A percentile compares a stretch with the other conserved stretches of the same genome.
These are phyloP conservation scores for Pleoardoris graminearum DNA, from an alignment of 2,329 filamentous ascomycete species.

Conservation along the genomic window DNA sequence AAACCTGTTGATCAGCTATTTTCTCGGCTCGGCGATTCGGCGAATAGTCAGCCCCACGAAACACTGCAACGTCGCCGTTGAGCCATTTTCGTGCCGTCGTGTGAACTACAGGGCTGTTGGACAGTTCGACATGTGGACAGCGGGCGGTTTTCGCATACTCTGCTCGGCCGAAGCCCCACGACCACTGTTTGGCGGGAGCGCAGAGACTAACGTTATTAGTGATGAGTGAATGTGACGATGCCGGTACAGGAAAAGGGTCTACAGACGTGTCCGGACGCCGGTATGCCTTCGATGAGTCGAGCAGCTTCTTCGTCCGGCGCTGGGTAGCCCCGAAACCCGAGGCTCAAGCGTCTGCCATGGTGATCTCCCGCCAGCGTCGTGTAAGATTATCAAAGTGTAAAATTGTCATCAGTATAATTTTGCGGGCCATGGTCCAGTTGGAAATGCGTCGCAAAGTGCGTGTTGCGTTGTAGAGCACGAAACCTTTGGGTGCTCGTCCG, in stretches of 20 bases:
- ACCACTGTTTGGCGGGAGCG: constrained; percentile 10
- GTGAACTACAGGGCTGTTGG: constrained; percentile 15
- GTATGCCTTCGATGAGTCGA: constrained; percentile 5
- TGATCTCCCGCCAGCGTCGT: constrained; percentile 17
- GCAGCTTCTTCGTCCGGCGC: constrained; percentile 22
- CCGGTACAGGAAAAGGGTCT: constrained; percentile 13
- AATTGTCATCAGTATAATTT: no score
- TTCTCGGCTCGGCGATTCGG: constrained; percentile 12
- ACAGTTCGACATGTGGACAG: constrained; percentile 17
- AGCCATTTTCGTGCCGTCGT: constrained; percentile 24
- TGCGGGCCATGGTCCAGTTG: not conserved
- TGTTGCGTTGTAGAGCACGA: constrained; percentile 16
- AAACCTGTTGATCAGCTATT: not conserved
- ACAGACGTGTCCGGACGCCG: not conserved
- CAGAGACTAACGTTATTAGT: constrained; percentile 24
- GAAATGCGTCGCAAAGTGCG: not conserved
- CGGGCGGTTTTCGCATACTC: constrained; percentile 9
- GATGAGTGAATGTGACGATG: constrained; percentile 27
- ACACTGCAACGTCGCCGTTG: constrained; percentile 17
- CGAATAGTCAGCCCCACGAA: constrained; percentile 6
- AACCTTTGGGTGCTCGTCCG: constrained; percentile 34
- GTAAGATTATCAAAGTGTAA: not conserved
- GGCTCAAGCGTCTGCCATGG: constrained; percentile 1
- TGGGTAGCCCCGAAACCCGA: constrained; percentile 23
- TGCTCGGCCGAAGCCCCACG: constrained; percentile 29